Evolutionary conservation across 129 eudicot species (phyloP), one percentile per base, ranked within the genome.

Genomic region (Solidago caesia): DNA sequence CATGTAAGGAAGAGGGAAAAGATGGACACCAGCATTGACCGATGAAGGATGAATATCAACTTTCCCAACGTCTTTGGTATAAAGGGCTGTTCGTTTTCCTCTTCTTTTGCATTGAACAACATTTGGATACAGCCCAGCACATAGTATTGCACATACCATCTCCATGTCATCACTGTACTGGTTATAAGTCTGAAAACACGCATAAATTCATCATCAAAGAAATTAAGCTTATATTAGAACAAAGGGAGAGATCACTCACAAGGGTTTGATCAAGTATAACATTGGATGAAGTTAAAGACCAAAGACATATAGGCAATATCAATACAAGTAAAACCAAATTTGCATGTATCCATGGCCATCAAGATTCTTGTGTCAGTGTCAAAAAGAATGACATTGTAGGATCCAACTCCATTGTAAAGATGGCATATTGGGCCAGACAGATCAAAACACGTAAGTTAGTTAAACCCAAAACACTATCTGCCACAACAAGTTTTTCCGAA

Each of bases 61-160:
- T 81, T 94, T 88, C 59, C 99, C 99, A 16, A 88, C 99, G 52
- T 94, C 99, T 81, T 91, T 94, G 11, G 93, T 88, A 83, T 85
- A 94, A 11, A 94, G 74, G 1, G 97, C 96, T 3, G 97, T 88
- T 79, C 99, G 79, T 76, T 94, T 94, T 62, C 99, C 97, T 79
- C 99, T 82, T 75, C 97, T 80, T 85, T 94, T 94, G 82, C 99
- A 94, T 78, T 91, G 97, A 62, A 87, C 96, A 45, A 94, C 97
- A 67, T 94, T 94, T 21, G 99, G 99, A 82, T 94, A 94, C 43
- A 94, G 91, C 60, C 99, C 99, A n/a, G 99, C 97, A 84, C 99
- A 94, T 13, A 94, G 93, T 44, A 94, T 79, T 10, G 99, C 97
- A 68, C 86, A 91, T 14, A 94, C 87, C 97, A 94, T 88, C 82